phyloP scores from a whole-genome alignment of 768 basidiomycete genomes.

The Gymnopilus dilepis region DNA sequence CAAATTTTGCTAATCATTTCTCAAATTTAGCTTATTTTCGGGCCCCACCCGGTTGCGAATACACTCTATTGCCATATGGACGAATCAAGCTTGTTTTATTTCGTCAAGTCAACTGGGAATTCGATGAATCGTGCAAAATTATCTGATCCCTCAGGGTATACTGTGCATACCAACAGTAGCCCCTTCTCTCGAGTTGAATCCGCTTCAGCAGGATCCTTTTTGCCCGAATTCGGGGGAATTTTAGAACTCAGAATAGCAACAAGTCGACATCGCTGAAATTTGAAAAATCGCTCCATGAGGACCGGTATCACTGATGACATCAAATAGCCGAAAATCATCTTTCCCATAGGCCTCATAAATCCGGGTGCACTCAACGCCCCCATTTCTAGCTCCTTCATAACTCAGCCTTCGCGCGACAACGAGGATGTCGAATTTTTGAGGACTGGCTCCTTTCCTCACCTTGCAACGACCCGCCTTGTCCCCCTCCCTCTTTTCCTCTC shows the following conservation, averaged over 20 bases:
- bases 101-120: not conserved
- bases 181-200: not conserved
- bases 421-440: slow-evolving; percentile 3
- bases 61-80: slow-evolving; percentile 2
- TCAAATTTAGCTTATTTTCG: no score
- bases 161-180: not conserved
- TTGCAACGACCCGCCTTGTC: not conserved
- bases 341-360: not conserved
- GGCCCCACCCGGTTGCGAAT: no score
- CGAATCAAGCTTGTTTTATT: not conserved
- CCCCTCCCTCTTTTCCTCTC: not conserved
- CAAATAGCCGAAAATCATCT: slow-evolving; percentile 3
- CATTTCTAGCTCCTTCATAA: not conserved
- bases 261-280: not conserved
- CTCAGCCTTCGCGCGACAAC: not conserved
- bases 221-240: not conserved
- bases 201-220: not conserved
- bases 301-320: slow-evolving; percentile 8
- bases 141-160: no score
- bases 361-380: not conserved
- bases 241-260: not conserved
- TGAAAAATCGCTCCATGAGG: slow-evolving; percentile 1
- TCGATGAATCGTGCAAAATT: not conserved
- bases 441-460: not conserved
- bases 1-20: no score